Conservation (phyloP, 495 filamentous ascomycete species). For the Tetracladium marchalianum region DNA sequence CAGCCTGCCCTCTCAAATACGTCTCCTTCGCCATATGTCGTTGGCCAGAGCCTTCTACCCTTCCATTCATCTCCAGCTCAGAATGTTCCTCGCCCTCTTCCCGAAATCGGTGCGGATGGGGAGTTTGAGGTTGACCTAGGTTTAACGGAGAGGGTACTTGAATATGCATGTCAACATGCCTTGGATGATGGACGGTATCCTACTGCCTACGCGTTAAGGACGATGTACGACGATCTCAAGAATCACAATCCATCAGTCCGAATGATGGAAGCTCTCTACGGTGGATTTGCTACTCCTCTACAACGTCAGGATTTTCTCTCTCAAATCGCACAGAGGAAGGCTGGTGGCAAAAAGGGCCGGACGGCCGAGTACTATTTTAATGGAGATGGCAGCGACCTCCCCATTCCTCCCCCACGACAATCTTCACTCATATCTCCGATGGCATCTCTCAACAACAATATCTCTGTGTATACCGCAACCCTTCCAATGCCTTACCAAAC, state of each 20-base stretch:
- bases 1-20: not conserved
- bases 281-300: conserved; percentile 32
- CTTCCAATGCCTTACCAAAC: conserved; percentile 1
- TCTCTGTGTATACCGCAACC: not conserved
- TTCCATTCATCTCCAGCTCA: not conserved
- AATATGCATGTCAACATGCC: conserved; percentile 38
- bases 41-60: not conserved
- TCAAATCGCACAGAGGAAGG: conserved; percentile 35
- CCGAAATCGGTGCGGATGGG: conserved; percentile 1
- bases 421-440: conserved; percentile 1
- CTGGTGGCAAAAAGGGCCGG: conserved; percentile 34
- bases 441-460: conserved; percentile 1
- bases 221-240: conserved; percentile 39
- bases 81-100: not conserved
- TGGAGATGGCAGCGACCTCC: conserved; percentile 16
- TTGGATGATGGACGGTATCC: conserved; percentile 37
- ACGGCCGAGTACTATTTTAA: conserved; percentile 39
- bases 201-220: conserved; percentile 44
- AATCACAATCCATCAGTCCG: conserved; percentile 21
- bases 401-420: conserved; percentile 2
- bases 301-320: conserved; percentile 31
- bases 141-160: conserved; percentile 27
- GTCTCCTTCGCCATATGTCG: too few species aligned
- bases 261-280: conserved; percentile 35
- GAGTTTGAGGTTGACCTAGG: conserved; percentile 7